Evolutionary conservation across 2,329 filamentous ascomycete species (phyloP).

Genomic region (Phoma sp.): DNA sequence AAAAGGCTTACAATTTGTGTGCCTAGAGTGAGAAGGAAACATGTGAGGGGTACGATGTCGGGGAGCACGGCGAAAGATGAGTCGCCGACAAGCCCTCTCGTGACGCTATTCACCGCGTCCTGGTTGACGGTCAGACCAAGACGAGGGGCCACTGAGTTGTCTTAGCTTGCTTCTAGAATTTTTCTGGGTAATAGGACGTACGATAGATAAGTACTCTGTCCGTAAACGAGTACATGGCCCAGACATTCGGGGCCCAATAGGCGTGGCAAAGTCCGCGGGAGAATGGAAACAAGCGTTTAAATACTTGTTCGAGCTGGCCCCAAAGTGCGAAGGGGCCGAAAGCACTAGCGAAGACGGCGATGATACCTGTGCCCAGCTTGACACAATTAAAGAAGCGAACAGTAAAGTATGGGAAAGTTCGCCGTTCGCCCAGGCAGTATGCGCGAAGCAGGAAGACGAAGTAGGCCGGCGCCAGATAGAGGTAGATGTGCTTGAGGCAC

Average conservation of each 20-base stretch:
- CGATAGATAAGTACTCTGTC: conserved; percentile 83
- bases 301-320: conserved; percentile 82
- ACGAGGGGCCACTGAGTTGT: conserved; percentile 74
- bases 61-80: conserved; percentile 93
- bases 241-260: conserved; percentile 97
- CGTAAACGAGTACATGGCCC: conserved; percentile 93
- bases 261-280: conserved; percentile 93
- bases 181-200: conserved; percentile 53
- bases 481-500: conserved; percentile 97
- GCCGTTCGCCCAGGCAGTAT: conserved; percentile 83
- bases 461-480: conserved; percentile 94
- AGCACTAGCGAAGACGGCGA: conserved; percentile 74
- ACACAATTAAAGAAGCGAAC: conserved; percentile 79
- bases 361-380: conserved; percentile 79
- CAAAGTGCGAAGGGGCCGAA: conserved; percentile 87
- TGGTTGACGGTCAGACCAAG: conserved; percentile 75
- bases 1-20: conserved; percentile 70
- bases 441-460: conserved; percentile 89
- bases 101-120: conserved; percentile 84
- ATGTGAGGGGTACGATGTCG: conserved; percentile 78
- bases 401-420: conserved; percentile 69
- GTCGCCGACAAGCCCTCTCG: conserved; percentile 89
- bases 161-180: not conserved
- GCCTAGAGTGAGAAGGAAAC: conserved; percentile 80
- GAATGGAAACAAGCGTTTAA: conserved; percentile 90